Evolutionary conservation across 2,329 filamentous ascomycete genomes (phyloP).

Genomic region (Orbilia ellipsospora): DNA sequence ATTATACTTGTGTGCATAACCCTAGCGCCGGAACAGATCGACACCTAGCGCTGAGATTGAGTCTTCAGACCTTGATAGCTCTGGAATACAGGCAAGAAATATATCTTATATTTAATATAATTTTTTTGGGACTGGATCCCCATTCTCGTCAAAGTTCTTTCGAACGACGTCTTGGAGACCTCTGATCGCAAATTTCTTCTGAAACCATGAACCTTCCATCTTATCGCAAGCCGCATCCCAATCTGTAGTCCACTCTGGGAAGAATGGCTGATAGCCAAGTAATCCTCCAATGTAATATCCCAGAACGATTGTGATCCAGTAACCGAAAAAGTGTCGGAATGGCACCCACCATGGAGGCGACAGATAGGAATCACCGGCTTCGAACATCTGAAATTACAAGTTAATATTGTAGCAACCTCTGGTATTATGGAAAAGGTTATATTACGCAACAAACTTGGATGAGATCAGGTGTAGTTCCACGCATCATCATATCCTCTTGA

Average conservation of each 20-base stretch:
- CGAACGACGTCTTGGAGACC: conserved; percentile 16
- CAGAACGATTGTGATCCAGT: conserved; percentile 59
- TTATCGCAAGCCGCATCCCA: conserved; percentile 61
- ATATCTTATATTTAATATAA: too few species aligned
- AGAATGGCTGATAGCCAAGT: conserved; percentile 62
- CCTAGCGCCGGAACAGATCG: too few species aligned
- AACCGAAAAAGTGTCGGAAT: conserved; percentile 59
- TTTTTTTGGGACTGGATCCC: background rate
- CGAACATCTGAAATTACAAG: conserved; percentile 59
- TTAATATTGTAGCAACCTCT: too few species aligned
- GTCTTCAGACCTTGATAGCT: too few species aligned
- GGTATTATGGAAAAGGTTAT: background rate
- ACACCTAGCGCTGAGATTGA: too few species aligned
- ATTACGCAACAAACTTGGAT: conserved; percentile 61
- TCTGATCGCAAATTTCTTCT: conserved; percentile 32
- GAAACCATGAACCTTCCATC: conserved; percentile 58
- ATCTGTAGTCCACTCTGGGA: conserved; percentile 61
- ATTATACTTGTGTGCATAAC: too few species aligned
- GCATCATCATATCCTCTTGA: conserved; percentile 60
- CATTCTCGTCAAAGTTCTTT: conserved; percentile 33
- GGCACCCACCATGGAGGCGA: conserved; percentile 61
- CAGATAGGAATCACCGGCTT: conserved; percentile 60
- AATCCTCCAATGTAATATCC: conserved; percentile 62
- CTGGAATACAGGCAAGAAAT: too few species aligned
- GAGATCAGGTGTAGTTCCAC: conserved; percentile 59